A percentile compares a stretch with the other conserved stretches of the same genome.
phyloP scores from a whole-genome alignment of 2,329 filamentous ascomycete species.

The Claviceps monticola region DNA sequence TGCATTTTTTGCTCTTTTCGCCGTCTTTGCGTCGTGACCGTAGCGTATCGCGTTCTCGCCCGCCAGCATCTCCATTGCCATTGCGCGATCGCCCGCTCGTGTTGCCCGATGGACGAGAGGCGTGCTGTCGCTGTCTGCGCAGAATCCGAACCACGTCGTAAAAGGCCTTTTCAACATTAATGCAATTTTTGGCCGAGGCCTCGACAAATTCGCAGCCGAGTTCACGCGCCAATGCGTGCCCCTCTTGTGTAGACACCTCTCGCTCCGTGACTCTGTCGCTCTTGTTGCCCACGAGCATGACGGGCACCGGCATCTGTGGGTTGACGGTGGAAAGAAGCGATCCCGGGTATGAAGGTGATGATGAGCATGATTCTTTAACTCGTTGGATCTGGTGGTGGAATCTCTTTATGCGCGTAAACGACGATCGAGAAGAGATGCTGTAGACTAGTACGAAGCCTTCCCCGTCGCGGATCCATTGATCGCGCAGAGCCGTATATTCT shows the following conservation, averaged over 20 bases:
- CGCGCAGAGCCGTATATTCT: conserved; percentile 90
- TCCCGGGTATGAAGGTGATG: conserved; percentile 63
- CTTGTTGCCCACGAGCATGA: conserved; percentile 99
- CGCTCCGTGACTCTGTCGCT: conserved; percentile 92
- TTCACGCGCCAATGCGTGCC: conserved; percentile 78
- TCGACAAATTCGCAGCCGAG: conserved; percentile 94
- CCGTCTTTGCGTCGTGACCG: conserved; percentile 21
- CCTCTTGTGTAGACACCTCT: conserved; percentile 93
- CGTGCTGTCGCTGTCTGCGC: conserved; percentile 61
- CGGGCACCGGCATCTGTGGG: conserved; percentile 60
- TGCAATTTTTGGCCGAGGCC: conserved; percentile 92
- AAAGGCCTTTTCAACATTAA: conserved; percentile 97
- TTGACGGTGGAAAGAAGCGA: conserved; percentile 51
- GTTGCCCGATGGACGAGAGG: conserved; percentile 24
- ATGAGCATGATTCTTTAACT: conserved; percentile 80
- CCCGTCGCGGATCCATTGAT: conserved; percentile 97
- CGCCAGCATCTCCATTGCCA: conserved; percentile 21
- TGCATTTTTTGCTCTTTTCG: conserved; percentile 24
- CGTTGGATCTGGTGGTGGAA: conserved; percentile 96
- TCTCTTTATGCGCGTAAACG: conserved; percentile 84
- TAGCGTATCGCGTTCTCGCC: conserved; percentile 17
- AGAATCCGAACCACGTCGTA: conserved; percentile 93
- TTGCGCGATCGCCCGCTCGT: conserved; percentile 24
- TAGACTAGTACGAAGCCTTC: conserved; percentile 97
- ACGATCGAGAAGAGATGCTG: conserved; percentile 93